Conservation (phyloP, 176 grass and related monocot genomes). For the Ensete ventricosum region DNA sequence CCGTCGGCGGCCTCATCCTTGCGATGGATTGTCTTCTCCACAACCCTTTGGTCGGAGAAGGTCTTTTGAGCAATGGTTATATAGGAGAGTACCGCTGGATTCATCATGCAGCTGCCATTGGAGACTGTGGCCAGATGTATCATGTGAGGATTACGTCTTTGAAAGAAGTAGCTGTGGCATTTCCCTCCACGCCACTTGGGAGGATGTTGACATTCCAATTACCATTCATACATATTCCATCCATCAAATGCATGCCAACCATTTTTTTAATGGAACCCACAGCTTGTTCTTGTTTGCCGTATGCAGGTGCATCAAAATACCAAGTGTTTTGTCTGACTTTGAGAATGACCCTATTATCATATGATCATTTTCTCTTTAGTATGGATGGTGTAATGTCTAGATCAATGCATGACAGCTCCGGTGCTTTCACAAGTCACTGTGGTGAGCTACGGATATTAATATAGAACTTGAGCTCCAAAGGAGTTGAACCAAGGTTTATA, state of each 20-base stretch:
- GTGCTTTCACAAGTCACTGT: neutral
- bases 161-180: no score
- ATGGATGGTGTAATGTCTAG: neutral
- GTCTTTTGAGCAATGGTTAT: no score
- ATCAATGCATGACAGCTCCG: neutral
- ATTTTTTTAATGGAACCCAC: neutral
- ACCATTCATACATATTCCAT: neutral
- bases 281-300: neutral
- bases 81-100: no score
- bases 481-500: no score
- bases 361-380: no score
- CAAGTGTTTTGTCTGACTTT: no score
- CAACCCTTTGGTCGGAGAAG: no score
- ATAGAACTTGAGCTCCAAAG: neutral
- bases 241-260: neutral
- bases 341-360: no score
- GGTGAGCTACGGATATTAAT: neutral
- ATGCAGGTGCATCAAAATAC: neutral
- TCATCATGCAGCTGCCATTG: no score
- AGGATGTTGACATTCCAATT: slow-evolving; percentile 10
- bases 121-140: no score
- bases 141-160: no score
- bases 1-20: no score
- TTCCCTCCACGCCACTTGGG: neutral
- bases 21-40: neutral